These are phyloP conservation scores for Geum urbanum DNA, from an alignment of 306 rosid species.

Conservation along the genomic window DNA sequence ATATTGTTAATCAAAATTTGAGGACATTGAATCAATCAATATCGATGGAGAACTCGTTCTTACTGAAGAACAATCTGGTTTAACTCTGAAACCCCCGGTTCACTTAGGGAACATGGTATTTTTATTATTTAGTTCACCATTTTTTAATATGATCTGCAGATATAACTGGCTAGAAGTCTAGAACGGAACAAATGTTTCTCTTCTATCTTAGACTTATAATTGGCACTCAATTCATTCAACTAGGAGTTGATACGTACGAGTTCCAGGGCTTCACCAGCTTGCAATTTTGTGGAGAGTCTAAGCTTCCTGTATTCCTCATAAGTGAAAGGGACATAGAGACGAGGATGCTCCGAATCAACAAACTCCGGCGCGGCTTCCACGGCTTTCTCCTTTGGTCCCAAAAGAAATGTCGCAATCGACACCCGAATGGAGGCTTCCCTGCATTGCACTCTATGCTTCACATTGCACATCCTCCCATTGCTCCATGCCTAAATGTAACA, in stretches of 20 bases:
- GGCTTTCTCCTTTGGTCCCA: conserved; percentile 40
- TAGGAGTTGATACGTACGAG: conserved; percentile 19
- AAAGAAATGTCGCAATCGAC: conserved; percentile 44
- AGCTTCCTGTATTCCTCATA: conserved; percentile 42
- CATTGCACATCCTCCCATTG: conserved; percentile 52
- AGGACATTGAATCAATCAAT: too few species aligned
- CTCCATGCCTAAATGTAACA: conserved; percentile 41
- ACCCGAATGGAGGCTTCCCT: conserved; percentile 37
- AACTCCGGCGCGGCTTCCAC: conserved; percentile 46
- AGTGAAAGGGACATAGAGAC: conserved; percentile 32
- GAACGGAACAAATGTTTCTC: too few species aligned
- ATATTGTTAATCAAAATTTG: too few species aligned
- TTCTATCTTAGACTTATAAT: too few species aligned
- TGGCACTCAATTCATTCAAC: too few species aligned
- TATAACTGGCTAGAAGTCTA: too few species aligned
- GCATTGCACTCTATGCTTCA: conserved; percentile 57
- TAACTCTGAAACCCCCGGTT: too few species aligned
- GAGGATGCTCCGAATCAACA: conserved; percentile 45
- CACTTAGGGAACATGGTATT: too few species aligned
- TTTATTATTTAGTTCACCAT: too few species aligned
- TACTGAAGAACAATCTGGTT: too few species aligned
- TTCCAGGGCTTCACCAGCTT: conserved; percentile 45
- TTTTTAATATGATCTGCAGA: too few species aligned
- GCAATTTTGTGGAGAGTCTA: conserved; percentile 25
- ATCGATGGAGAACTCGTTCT: too few species aligned